A percentile compares a stretch with the other conserved stretches of the same genome.
Conservation (phyloP, 441 rosid species). For the Pelargonium citronellum region DNA sequence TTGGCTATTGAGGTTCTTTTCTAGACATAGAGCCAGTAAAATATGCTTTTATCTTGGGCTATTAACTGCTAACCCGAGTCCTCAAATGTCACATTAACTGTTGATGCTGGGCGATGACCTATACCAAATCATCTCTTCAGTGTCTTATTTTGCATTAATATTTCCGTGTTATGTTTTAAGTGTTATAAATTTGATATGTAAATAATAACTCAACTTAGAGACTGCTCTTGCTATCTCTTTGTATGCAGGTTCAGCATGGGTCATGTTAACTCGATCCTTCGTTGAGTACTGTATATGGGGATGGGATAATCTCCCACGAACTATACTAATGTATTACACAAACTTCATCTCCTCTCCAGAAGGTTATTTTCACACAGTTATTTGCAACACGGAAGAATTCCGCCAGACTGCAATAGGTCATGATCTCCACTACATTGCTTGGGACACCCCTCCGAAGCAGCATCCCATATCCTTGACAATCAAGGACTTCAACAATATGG, state of each 20-base stretch:
- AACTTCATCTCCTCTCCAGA: conserved; percentile 89
- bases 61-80: neutral
- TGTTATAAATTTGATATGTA: neutral
- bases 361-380: conserved; percentile 88
- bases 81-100: neutral
- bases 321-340: conserved; percentile 75
- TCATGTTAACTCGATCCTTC: conserved; percentile 59
- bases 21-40: too few relatives aligned
- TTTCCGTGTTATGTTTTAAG: neutral
- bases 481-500: conserved; percentile 73
- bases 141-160: neutral
- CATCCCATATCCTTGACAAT: conserved; percentile 60
- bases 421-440: conserved; percentile 90
- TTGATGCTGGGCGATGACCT: neutral
- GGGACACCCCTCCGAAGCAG: conserved; percentile 96
- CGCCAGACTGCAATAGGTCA: conserved; percentile 54
- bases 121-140: neutral
- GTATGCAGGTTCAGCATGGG: conserved; percentile 80
- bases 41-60: too few relatives aligned
- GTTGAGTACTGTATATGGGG: conserved; percentile 79
- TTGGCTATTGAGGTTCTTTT: too few relatives aligned
- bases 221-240: conserved; percentile 13
- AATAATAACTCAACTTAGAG: neutral
- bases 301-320: conserved; percentile 84
- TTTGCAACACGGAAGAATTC: conserved; percentile 63